These are phyloP conservation scores for Setomelanomma holmii DNA, from an alignment of 2,329 filamentous ascomycete species.

Conservation along the genomic window DNA sequence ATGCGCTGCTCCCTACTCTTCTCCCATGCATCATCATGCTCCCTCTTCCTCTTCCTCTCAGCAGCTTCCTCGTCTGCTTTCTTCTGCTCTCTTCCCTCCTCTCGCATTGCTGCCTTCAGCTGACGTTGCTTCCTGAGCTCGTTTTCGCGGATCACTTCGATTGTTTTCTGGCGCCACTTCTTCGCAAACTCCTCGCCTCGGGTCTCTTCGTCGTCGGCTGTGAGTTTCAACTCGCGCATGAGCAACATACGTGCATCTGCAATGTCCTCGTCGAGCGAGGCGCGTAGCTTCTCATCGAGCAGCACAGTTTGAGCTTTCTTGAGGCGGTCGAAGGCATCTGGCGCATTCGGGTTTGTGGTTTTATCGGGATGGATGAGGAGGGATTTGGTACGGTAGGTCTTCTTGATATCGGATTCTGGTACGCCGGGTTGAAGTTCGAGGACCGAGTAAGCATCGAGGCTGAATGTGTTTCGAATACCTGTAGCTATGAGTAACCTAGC, in stretches of 20 bases:
- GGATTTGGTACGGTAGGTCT: constrained; percentile 95
- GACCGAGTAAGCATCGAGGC: constrained; percentile 85
- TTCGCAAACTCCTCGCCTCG: constrained; percentile 82
- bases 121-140: constrained; percentile 84
- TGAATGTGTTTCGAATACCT: constrained; percentile 85
- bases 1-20: constrained; percentile 89
- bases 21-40: constrained; percentile 96
- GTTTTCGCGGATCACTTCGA: constrained; percentile 89
- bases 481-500: constrained; percentile 5
- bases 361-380: constrained; percentile 99
- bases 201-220: constrained; percentile 83
- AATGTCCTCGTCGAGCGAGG: constrained; percentile 89
- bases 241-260: constrained; percentile 94
- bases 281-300: constrained; percentile 92
- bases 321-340: constrained; percentile 94
- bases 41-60: constrained; percentile 66
- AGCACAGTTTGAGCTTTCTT: constrained; percentile 93
- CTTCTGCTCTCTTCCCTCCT: constrained; percentile 88
- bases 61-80: constrained; percentile 86
- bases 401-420: constrained; percentile 94
- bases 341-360: constrained; percentile 86
- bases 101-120: constrained; percentile 92
- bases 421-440: constrained; percentile 95
- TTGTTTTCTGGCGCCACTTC: constrained; percentile 89
- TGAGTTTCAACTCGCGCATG: constrained; percentile 94